Conservation (phyloP, 345 rosid genomes). For the Murraya koenigii region DNA sequence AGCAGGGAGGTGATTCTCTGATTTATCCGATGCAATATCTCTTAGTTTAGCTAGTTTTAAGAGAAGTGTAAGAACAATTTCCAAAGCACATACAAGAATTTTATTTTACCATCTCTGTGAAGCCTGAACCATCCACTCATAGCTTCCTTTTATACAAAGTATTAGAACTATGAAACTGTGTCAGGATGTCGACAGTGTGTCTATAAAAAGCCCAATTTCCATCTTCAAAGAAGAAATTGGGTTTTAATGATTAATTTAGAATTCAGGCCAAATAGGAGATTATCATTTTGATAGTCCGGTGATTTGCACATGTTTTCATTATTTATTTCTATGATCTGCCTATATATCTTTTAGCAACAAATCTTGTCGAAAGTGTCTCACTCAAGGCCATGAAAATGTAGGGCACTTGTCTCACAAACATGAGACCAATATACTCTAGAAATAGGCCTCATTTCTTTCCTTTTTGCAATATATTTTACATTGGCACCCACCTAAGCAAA, state of each 20-base stretch:
- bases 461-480: neutral
- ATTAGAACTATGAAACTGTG: neutral
- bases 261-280: neutral
- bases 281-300: too few species aligned
- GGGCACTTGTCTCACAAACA: neutral
- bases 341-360: neutral
- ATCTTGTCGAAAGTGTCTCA: neutral
- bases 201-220: neutral
- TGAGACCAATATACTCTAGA: neutral
- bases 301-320: neutral
- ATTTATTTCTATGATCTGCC: neutral
- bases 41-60: neutral
- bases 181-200: neutral
- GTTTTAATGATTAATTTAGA: neutral
- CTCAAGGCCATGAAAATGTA: neutral
- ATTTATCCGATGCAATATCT: neutral
- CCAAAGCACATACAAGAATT: neutral
- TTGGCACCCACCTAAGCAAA: conserved; percentile 57
- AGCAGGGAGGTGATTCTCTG: neutral
- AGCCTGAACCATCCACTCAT: neutral
- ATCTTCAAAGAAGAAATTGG: neutral
- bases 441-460: conserved; percentile 1
- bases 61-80: neutral
- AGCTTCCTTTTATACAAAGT: neutral
- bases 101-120: neutral